Evolutionary conservation across 371 early-diverging fungal genomes (phyloP), one percentile per base, ranked within the genome.

Genomic region (Mucor indicus): DNA sequence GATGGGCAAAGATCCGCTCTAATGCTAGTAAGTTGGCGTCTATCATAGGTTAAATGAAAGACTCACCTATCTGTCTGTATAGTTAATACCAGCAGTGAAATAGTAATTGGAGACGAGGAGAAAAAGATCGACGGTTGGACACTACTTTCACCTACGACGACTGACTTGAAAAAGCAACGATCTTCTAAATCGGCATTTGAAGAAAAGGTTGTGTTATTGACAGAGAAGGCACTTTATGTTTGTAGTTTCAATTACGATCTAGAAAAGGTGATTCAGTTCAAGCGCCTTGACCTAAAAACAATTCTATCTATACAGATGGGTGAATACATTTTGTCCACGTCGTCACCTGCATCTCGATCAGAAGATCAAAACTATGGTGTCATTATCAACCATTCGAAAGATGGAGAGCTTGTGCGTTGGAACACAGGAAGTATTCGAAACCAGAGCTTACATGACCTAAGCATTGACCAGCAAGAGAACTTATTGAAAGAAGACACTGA

Each of bases 181-280:
- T n/a, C n/a, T n/a, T n/a, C n/a, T n/a, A 29, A 13, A 13, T 69
- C 64, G 23, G 55, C 56, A 11, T 83, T 83, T 46, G 83, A 86
- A 48, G 88, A 90, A 58, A 84, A 87, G 60, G 80, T 90, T 2
- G 68, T 90, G 0, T 53, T 86, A 0, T 53, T 90, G 38, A 86
- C 90, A 0, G 70, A 77, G 20, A 69, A 73, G 15, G 87, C 90
- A 0, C 48, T 90, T 0, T 87, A 87, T 53, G 62, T 90, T 19
- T 90, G 90, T 59, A 78, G 83, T 21, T 87, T 83, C 49, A 81
- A 87, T 60, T 85, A 86, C 47, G 75, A 75, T 36, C 60, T 84
- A 44, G 87, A 86, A 51, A 87, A 87, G 53, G 86, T 87, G 1
- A 63, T 85, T 1, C 81, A 85, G 58, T 86, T 85, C 47, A 70